phyloP scores from a whole-genome alignment of 495 filamentous ascomycete species.

The Gamarada debralockiae region DNA sequence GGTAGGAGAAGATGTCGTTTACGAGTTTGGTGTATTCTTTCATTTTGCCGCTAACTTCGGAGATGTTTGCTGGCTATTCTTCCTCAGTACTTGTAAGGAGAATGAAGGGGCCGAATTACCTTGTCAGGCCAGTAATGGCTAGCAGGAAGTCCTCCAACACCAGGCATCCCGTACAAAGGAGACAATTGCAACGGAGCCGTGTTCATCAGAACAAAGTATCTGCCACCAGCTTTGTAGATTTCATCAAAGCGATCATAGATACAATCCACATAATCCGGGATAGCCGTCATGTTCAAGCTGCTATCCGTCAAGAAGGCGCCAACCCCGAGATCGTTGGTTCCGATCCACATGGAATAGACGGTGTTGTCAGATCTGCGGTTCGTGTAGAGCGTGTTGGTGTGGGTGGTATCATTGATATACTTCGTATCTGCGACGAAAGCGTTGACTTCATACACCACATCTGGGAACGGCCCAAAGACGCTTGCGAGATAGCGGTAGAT shows the following conservation, averaged over 20 bases:
- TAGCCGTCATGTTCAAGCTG: constrained; percentile 51
- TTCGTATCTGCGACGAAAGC: constrained; percentile 61
- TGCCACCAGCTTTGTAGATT: constrained; percentile 60
- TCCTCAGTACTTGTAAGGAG: constrained; percentile 12
- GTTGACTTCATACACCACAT: constrained; percentile 66
- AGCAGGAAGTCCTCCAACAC: constrained; percentile 43
- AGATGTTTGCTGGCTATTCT: constrained; percentile 43
- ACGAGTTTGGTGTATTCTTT: constrained; percentile 52
- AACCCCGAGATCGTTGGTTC: constrained; percentile 70
- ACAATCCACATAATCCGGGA: constrained; percentile 61
- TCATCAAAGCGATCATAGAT: constrained; percentile 53
- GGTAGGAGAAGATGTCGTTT: constrained; percentile 61
- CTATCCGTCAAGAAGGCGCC: constrained; percentile 59
- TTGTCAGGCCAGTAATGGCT: constrained; percentile 60
- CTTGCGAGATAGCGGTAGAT: constrained; percentile 44
- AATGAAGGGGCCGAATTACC: constrained; percentile 15
- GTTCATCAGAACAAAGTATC: constrained; percentile 68
- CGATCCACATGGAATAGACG: constrained; percentile 74
- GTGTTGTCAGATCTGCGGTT: constrained; percentile 50
- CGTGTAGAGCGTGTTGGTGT: constrained; percentile 44
- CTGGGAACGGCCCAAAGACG: constrained; percentile 53
- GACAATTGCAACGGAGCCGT: constrained; percentile 56
- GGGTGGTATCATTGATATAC: constrained; percentile 31
- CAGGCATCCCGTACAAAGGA: constrained; percentile 53
- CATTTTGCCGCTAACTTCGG: constrained; percentile 55